Evolutionary conservation across 2,329 filamentous ascomycete species (phyloP).

Genomic region (Pseudonectria foliicola): DNA sequence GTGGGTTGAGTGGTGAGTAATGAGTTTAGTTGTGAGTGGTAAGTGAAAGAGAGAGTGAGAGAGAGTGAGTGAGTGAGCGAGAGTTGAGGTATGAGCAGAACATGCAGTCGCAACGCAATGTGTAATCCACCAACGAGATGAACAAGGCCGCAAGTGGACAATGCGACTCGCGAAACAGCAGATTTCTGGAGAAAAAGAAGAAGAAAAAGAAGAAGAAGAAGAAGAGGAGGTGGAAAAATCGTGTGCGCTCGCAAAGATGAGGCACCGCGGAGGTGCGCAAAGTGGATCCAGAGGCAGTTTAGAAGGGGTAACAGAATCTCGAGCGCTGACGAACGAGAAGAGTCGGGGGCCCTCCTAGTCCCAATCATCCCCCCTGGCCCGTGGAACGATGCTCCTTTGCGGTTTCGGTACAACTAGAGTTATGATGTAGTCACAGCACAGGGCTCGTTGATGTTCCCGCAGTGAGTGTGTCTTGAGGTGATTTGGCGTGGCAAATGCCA

Average conservation of each 20-base stretch:
- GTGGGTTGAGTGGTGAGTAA: too few species aligned
- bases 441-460: too few species aligned
- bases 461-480: too few species aligned
- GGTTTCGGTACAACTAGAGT: not conserved
- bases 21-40: too few species aligned
- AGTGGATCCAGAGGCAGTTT: constrained; percentile 23
- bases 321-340: constrained; percentile 15
- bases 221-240: constrained; percentile 13
- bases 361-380: too few species aligned
- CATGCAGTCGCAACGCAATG: too few species aligned
- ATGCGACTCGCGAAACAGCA: constrained; percentile 4
- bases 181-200: constrained; percentile 3
- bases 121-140: not conserved
- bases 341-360: not conserved
- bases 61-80: too few species aligned
- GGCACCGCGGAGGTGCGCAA: constrained; percentile 13
- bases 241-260: constrained; percentile 5
- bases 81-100: too few species aligned
- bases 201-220: constrained; percentile 6
- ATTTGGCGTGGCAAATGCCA: too few species aligned
- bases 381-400: too few species aligned
- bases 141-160: not conserved
- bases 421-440: too few species aligned
- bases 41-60: not conserved
- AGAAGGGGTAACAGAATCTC: constrained; percentile 26